These are phyloP conservation scores for Saccharum hybrid DNA, from an alignment of 202 grass and related monocot species.

Conservation along the genomic window DNA sequence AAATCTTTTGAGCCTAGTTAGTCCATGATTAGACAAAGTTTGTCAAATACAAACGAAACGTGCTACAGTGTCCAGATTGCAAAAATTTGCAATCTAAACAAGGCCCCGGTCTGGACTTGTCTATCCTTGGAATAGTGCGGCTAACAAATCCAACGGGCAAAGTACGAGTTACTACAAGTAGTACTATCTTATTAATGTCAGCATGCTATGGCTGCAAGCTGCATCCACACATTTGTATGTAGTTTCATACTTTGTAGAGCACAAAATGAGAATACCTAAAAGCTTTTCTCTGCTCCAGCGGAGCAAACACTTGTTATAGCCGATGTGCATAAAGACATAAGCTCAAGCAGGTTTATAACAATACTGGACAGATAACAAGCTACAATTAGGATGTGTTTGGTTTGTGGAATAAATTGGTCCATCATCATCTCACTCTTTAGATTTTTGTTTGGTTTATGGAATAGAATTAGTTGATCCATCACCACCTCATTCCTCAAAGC, in stretches of 20 bases:
- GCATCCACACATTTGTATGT: constrained; percentile 23
- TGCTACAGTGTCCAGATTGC: no score
- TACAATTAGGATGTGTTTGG: not conserved
- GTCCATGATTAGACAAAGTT: no score
- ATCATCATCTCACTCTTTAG: no score
- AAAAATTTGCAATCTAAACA: no score
- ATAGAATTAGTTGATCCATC: no score
- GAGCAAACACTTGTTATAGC: not conserved
- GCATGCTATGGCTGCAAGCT: not conserved
- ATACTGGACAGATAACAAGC: not conserved
- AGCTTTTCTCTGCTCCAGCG: not conserved
- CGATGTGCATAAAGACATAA: not conserved
- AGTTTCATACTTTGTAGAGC: not conserved
- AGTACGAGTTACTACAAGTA: not conserved
- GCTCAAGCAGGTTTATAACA: constrained; percentile 5
- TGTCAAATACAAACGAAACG: no score
- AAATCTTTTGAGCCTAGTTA: no score
- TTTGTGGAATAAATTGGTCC: no score
- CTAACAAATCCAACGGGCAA: not conserved
- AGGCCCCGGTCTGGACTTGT: not conserved
- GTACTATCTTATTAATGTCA: not conserved
- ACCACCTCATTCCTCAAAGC: no score
- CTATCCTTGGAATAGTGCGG: not conserved
- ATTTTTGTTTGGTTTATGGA: no score
- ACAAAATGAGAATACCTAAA: constrained; percentile 9